phyloP scores from a whole-genome alignment of 129 eudicot genomes.

The Flaveria linearis region DNA sequence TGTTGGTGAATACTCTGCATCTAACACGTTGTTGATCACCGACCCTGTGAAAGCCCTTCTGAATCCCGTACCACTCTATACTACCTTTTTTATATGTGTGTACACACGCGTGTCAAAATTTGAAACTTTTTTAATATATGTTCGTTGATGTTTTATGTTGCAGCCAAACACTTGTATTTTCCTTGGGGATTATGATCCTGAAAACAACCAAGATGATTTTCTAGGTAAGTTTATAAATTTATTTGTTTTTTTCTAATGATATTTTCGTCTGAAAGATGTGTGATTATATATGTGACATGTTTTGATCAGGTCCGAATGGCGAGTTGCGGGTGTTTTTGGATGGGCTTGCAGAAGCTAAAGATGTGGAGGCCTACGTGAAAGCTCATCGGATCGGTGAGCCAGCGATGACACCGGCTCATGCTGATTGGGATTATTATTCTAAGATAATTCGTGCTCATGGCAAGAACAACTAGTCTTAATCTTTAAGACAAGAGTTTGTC shows the following conservation, averaged over 20 bases:
- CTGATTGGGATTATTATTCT: slow-evolving; percentile 44
- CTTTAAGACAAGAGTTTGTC: not conserved
- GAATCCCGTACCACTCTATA: slow-evolving; percentile 59
- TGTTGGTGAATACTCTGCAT: slow-evolving; percentile 35
- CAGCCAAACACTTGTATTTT: slow-evolving; percentile 64
- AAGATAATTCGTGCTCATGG: slow-evolving; percentile 27
- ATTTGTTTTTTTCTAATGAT: not conserved
- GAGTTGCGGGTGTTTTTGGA: slow-evolving; percentile 45
- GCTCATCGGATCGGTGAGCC: slow-evolving; percentile 42
- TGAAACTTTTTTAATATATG: not conserved
- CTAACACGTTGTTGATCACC: slow-evolving; percentile 57
- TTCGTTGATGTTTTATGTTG: slow-evolving; percentile 18
- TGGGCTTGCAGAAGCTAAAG: slow-evolving; percentile 54
- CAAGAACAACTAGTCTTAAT: not conserved
- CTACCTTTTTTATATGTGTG: not conserved
- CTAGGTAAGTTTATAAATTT: slow-evolving; percentile 10
- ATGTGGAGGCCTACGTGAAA: slow-evolving; percentile 52
- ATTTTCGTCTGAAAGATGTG: not conserved
- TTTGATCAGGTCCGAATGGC: slow-evolving; percentile 47
- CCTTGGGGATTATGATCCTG: slow-evolving; percentile 32
- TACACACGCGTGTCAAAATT: not conserved
- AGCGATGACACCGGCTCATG: slow-evolving; percentile 40
- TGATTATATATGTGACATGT: not conserved
- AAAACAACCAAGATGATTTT: slow-evolving; percentile 29
- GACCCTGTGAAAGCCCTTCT: slow-evolving; percentile 49